These are phyloP conservation scores for Viola odorata DNA, from an alignment of 345 rosid genomes.

Conservation along the genomic window DNA sequence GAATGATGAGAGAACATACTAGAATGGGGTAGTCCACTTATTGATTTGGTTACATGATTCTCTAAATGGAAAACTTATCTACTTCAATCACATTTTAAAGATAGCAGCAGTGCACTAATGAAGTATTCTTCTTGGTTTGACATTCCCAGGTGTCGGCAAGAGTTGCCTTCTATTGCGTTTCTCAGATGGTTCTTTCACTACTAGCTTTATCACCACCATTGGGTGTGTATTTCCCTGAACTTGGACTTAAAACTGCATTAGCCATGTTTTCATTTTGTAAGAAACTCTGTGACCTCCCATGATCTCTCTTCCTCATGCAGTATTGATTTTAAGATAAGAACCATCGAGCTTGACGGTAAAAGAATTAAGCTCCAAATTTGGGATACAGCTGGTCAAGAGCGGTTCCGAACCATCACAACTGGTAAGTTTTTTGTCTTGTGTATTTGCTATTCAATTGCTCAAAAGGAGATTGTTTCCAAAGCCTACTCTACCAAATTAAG, in stretches of 20 bases:
- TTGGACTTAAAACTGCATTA: background rate
- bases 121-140: background rate
- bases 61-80: no score
- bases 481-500: background rate
- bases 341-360: slow-evolving; percentile 93
- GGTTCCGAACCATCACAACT: slow-evolving; percentile 87
- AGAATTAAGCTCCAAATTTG: slow-evolving; percentile 92
- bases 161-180: slow-evolving; percentile 92
- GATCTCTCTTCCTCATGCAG: slow-evolving; percentile 29
- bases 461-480: background rate
- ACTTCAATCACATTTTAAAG: no score
- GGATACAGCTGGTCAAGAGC: slow-evolving; percentile 96
- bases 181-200: slow-evolving; percentile 94
- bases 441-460: background rate
- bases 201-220: slow-evolving; percentile 94
- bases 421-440: slow-evolving; percentile 38
- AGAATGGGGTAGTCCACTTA: no score
- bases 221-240: slow-evolving; percentile 41
- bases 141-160: slow-evolving; percentile 37
- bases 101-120: no score
- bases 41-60: no score
- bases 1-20: no score
- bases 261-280: background rate
- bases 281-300: background rate
- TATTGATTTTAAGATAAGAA: slow-evolving; percentile 94